Base-by-base conservation (phyloP, 2,329 filamentous ascomycete species). In the Microdochium trichocladiopsis region DNA sequence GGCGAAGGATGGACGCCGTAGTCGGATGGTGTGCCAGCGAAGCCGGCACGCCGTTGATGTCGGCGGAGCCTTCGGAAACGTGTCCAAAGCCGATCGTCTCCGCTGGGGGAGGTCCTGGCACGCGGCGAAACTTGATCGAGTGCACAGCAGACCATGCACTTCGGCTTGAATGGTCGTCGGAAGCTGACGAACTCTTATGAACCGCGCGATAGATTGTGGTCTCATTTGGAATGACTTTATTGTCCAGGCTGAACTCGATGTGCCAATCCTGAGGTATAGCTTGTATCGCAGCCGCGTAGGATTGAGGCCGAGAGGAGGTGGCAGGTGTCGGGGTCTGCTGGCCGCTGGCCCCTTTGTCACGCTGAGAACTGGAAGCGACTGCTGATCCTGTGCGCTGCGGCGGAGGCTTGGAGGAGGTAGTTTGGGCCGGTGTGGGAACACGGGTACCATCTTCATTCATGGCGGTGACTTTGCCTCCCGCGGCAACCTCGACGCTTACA, bases 131-230 rank as follows among this genome's bases (percentile, higher is more conserved):
- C 61, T 92, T 95, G 72, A 99, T 90, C 0, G 90, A 86, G 65
- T 99, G 93, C 18, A 94, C 83, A 1, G 86, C 83, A 41, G 90
- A 92, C 93, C 93, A 99, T 12, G 97, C 85, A 56, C 87, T 93
- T 47, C 90, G 83, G 53, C 80, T 82, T 10, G 82, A 72, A 11
- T 85, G 77, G 52, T 95, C 90, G 21, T 87, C 81, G 11, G 67
- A 63, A 52, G 65, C 71, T 48, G 70, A 59, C 1, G 70, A 64
- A 6, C 72, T 72, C 64, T 83, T 88, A 63, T 96, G 90, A 9
- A 97, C 90, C 28, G 94, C 94, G 48, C 93, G 87, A 64, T 97
- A 99, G 52, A 99, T 93, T 0, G 94, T 99, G 1, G 90, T 96
- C 61, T 97, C 92, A 59, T 92, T 94, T 0, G 88, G 78, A 53